Percentiles rank a stretch among this genome's conserved stretches.
phyloP scores from a whole-genome alignment of 1,139 yeast species.

The Candida mesenterica region DNA sequence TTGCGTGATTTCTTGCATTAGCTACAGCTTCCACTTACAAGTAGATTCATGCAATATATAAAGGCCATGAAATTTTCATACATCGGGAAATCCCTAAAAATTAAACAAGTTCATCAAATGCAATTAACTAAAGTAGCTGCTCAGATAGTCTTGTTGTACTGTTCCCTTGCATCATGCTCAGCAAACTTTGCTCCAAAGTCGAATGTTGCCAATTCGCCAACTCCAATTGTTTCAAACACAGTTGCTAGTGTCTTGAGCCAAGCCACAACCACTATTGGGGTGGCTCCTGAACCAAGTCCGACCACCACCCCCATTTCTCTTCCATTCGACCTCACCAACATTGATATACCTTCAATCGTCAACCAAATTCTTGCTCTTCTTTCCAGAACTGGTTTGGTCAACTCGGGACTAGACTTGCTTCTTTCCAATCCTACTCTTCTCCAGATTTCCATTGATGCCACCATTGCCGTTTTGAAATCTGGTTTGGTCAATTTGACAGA shows the following conservation, averaged over 20 bases:
- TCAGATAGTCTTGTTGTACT: slow-evolving; percentile 9
- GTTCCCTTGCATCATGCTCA: slow-evolving; percentile 6
- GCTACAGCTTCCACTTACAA: too few species aligned
- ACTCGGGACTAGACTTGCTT: slow-evolving; percentile 24
- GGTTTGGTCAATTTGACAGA: slow-evolving; percentile 25
- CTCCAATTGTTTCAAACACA: neutral
- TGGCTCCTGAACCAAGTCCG: too few species aligned
- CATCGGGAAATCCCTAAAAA: too few species aligned
- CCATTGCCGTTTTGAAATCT: slow-evolving; percentile 22
- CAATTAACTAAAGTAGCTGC: slow-evolving; percentile 12
- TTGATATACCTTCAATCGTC: neutral
- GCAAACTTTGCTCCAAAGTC: neutral
- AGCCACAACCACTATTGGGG: neutral
- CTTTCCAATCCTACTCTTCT: slow-evolving; percentile 26
- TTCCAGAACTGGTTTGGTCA: slow-evolving; percentile 24
- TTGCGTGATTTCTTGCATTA: too few species aligned
- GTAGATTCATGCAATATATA: too few species aligned
- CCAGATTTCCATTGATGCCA: slow-evolving; percentile 22
- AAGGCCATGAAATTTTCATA: too few species aligned
- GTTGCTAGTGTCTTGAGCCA: neutral
- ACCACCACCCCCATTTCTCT: slow-evolving; percentile 6
- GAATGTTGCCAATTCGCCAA: slow-evolving; percentile 8
- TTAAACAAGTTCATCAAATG: too few species aligned
- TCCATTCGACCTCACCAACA: slow-evolving; percentile 1
- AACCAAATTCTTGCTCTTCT: slow-evolving; percentile 24